Conservation (phyloP, 306 rosid species). For the Astragalus glycyphyllos region DNA sequence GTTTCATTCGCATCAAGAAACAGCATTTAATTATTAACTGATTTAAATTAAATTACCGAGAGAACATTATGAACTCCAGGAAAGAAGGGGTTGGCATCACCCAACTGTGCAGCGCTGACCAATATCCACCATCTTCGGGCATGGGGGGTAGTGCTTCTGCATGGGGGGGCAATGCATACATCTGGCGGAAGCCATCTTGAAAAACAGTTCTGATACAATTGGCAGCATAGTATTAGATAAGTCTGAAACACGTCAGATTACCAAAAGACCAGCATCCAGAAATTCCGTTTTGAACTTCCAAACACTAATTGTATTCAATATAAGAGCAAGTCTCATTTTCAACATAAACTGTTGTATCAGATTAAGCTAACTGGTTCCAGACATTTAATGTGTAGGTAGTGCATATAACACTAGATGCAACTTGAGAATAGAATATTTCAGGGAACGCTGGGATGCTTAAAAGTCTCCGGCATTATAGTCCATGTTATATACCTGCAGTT, state of each 20-base stretch:
- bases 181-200: slow-evolving; percentile 71
- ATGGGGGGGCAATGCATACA: slow-evolving; percentile 71
- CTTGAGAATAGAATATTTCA: slow-evolving; percentile 27
- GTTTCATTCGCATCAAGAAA: slow-evolving; percentile 37
- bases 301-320: slow-evolving; percentile 20
- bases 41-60: slow-evolving; percentile 61
- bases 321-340: slow-evolving; percentile 30
- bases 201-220: slow-evolving; percentile 73
- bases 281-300: slow-evolving; percentile 16
- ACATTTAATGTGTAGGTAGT: slow-evolving; percentile 5
- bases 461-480: slow-evolving; percentile 28
- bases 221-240: slow-evolving; percentile 32
- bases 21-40: slow-evolving; percentile 9
- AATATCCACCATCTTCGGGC: slow-evolving; percentile 92
- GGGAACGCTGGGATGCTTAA: slow-evolving; percentile 30
- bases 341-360: slow-evolving; percentile 20
- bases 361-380: slow-evolving; percentile 10
- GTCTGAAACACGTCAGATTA: slow-evolving; percentile 25
- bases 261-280: slow-evolving; percentile 30
- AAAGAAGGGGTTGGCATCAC: slow-evolving; percentile 99
- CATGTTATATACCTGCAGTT: slow-evolving; percentile 72
- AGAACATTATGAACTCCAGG: slow-evolving; percentile 88
- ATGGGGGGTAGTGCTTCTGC: slow-evolving; percentile 90
- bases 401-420: slow-evolving; percentile 32
- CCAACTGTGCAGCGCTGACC: slow-evolving; percentile 97